Evolutionary conservation across 805 yeast genomes (phyloP).

Genomic region (Brettanomyces nanus): DNA sequence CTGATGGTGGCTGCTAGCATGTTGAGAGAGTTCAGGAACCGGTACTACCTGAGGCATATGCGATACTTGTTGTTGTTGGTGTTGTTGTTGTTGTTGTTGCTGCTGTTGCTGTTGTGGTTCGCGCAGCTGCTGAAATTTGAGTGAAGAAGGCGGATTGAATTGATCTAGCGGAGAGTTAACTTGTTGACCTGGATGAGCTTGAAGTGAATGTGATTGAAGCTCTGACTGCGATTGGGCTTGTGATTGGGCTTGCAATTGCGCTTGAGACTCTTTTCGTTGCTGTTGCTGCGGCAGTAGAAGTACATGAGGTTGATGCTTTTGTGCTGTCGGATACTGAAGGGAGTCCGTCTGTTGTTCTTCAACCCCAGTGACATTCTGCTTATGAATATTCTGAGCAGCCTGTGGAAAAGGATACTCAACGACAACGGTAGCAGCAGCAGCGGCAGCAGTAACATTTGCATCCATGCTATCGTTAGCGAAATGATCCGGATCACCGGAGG

Average conservation of each 20-base stretch:
- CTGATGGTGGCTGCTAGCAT: constrained; percentile 10
- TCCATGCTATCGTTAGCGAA: background rate
- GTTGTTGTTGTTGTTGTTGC: constrained; percentile 11
- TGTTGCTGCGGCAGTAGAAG: no score
- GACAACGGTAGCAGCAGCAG: constrained; percentile 5
- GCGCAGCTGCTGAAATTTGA: background rate
- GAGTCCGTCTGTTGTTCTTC: no score
- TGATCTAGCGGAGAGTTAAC: no score
- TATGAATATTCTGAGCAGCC: background rate
- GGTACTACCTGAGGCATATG: constrained; percentile 5
- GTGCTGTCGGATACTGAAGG: background rate
- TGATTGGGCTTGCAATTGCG: no score
- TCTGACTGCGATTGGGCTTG: no score
- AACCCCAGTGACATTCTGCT: no score
- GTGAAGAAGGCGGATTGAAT: no score
- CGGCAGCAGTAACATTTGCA: constrained; percentile 14
- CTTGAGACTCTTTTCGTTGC: no score
- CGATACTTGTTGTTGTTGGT: constrained; percentile 7
- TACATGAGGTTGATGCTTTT: no score
- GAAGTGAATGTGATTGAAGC: no score
- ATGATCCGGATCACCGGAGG: no score
- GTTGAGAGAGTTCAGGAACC: constrained; percentile 7
- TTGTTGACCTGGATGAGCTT: no score
- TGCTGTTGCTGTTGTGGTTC: constrained; percentile 4
- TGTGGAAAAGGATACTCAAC: background rate